These are phyloP conservation scores for Ceratobasidium papillatum DNA, from an alignment of 1,284 basidiomycete species.

Conservation along the genomic window DNA sequence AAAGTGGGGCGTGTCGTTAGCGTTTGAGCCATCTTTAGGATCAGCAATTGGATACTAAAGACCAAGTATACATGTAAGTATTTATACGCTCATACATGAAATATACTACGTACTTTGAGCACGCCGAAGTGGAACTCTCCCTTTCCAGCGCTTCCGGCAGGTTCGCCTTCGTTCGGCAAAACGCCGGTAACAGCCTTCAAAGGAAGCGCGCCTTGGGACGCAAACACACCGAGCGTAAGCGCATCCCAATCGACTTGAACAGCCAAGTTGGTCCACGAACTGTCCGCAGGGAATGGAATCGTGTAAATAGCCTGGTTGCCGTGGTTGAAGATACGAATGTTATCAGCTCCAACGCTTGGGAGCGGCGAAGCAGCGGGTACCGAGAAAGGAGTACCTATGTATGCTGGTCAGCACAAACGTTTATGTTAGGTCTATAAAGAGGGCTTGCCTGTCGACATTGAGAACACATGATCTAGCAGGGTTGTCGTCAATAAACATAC, in stretches of 20 bases:
- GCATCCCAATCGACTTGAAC: conserved; percentile 53
- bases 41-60: conserved; percentile 64
- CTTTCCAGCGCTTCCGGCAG: conserved; percentile 42
- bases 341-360: conserved; percentile 13
- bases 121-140: conserved; percentile 43
- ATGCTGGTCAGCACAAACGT: neutral
- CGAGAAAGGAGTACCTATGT: conserved; percentile 48
- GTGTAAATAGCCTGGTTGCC: conserved; percentile 52
- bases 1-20: conserved; percentile 41
- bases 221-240: conserved; percentile 51
- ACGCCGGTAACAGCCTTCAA: conserved; percentile 40
- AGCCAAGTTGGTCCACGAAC: conserved; percentile 43
- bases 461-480: neutral
- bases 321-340: conserved; percentile 57
- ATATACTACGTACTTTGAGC: neutral
- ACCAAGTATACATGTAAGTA: neutral
- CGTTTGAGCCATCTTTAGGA: conserved; percentile 54
- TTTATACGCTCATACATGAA: neutral
- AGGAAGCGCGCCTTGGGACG: conserved; percentile 17
- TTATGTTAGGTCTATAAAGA: conserved; percentile 57
- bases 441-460: neutral
- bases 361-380: conserved; percentile 54
- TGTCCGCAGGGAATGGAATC: conserved; percentile 29
- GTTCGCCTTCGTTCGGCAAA: conserved; percentile 30
- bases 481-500: neutral